These are phyloP conservation scores for Eucalyptus camaldulensis DNA, from an alignment of 345 rosid genomes.

Conservation along the genomic window DNA sequence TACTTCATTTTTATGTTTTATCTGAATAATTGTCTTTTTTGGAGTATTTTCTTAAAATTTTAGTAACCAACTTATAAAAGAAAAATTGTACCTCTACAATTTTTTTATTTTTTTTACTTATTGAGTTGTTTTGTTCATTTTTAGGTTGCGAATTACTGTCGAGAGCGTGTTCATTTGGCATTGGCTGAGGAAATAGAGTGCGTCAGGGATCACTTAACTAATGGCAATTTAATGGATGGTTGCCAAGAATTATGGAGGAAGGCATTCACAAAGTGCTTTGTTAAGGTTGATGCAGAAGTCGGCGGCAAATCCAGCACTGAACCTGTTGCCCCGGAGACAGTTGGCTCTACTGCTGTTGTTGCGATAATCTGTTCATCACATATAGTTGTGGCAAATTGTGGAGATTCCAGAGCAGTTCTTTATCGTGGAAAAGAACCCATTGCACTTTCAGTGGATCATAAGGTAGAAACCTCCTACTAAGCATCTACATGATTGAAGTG, in stretches of 20 bases:
- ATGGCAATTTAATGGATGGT: slow-evolving; percentile 30
- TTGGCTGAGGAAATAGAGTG: slow-evolving; percentile 60
- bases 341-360: slow-evolving; percentile 95
- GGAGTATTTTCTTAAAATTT: not conserved
- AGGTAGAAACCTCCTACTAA: slow-evolving; percentile 27
- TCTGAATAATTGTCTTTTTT: not conserved
- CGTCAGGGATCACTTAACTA: slow-evolving; percentile 20
- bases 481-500: not conserved
- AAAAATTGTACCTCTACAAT: not conserved
- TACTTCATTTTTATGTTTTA: not conserved
- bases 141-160: slow-evolving; percentile 89
- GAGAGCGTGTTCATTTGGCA: slow-evolving; percentile 55
- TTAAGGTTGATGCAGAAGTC: slow-evolving; percentile 67
- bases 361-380: slow-evolving; percentile 76
- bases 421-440: slow-evolving; percentile 87
- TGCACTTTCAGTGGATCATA: slow-evolving; percentile 90
- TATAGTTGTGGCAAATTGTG: slow-evolving; percentile 83
- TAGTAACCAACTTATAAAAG: not conserved
- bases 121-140: not conserved
- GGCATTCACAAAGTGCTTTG: slow-evolving; percentile 63
- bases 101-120: not conserved
- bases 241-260: slow-evolving; percentile 82
- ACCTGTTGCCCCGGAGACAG: slow-evolving; percentile 88
- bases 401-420: slow-evolving; percentile 96
- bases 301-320: slow-evolving; percentile 43